A percentile compares a stretch with the other conserved stretches of the same genome.
Conservation (phyloP, 2,329 filamentous ascomycete genomes). For the Aureobasidium zeae region DNA sequence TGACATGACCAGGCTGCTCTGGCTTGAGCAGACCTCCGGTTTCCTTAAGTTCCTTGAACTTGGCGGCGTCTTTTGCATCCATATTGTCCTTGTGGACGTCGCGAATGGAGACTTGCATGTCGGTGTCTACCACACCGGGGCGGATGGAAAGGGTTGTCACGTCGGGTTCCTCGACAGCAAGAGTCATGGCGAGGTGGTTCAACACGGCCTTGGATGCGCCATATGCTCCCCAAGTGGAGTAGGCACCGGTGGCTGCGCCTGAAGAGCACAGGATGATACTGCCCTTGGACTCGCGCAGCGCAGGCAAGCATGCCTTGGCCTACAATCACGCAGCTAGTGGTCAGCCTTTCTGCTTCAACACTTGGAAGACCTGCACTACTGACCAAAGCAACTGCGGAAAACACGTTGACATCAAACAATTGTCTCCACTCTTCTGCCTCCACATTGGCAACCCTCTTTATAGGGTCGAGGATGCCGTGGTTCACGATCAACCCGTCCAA, state of each 20-base stretch:
- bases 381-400: slow-evolving; percentile 72
- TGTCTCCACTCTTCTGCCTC: slow-evolving; percentile 65
- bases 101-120: slow-evolving; percentile 79
- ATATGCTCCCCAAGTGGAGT: slow-evolving; percentile 69
- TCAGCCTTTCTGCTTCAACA: slow-evolving; percentile 6
- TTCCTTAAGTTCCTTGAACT: slow-evolving; percentile 62
- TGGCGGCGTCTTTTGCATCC: slow-evolving; percentile 48
- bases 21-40: slow-evolving; percentile 66
- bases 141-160: slow-evolving; percentile 64
- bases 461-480: slow-evolving; percentile 71
- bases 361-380: slow-evolving; percentile 26
- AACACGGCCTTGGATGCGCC: slow-evolving; percentile 74
- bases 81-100: slow-evolving; percentile 57
- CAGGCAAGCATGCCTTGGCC: slow-evolving; percentile 61
- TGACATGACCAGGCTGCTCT: slow-evolving; percentile 76
- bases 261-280: slow-evolving; percentile 71
- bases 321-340: slow-evolving; percentile 34
- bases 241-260: slow-evolving; percentile 59
- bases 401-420: slow-evolving; percentile 76
- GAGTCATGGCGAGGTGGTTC: slow-evolving; percentile 66
- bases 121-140: slow-evolving; percentile 77
- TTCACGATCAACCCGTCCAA: slow-evolving; percentile 82
- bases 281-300: slow-evolving; percentile 59
- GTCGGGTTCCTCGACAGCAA: slow-evolving; percentile 67
- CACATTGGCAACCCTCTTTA: slow-evolving; percentile 58